These are phyloP conservation scores for Colletotrichum siamense DNA, from an alignment of 2,329 filamentous ascomycete genomes.

Conservation along the genomic window DNA sequence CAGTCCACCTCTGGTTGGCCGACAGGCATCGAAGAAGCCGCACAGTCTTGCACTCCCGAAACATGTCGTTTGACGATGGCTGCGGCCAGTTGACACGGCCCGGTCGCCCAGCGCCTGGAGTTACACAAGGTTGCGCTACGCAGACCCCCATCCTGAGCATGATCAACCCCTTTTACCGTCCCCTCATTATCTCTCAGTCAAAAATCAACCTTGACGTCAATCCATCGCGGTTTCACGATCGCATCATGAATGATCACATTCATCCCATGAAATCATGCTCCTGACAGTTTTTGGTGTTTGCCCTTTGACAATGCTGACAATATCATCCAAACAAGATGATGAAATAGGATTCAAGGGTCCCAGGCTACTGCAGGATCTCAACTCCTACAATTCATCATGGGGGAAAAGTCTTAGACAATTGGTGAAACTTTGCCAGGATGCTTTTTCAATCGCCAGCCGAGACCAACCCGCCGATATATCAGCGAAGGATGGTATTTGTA, in stretches of 20 bases:
- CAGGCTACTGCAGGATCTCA: not conserved
- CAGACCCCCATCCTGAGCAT: not conserved
- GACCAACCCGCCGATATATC: not conserved
- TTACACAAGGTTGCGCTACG: not conserved
- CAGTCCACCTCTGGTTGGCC: not conserved
- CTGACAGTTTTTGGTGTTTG: not conserved
- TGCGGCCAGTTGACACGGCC: conserved; percentile 4
- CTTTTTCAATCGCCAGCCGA: not conserved
- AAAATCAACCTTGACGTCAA: not conserved
- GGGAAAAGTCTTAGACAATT: not conserved
- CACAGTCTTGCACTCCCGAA: not conserved
- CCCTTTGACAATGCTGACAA: not conserved
- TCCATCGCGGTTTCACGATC: conserved; percentile 2
- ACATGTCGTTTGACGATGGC: conserved; percentile 10
- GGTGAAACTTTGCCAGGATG: not conserved
- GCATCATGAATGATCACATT: not conserved
- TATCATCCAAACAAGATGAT: not conserved
- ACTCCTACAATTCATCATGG: not conserved
- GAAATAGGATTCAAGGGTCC: not conserved
- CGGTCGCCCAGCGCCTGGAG: not conserved
- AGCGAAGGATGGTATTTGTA: not conserved
- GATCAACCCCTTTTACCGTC: not conserved
- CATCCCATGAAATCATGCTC: not conserved
- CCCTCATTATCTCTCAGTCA: not conserved
- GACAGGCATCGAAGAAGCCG: not conserved